Percentiles rank a stretch among this genome's conserved stretches.
Conservation (phyloP, 2,329 filamentous ascomycete species). For the Ramularia collo-cygni region DNA sequence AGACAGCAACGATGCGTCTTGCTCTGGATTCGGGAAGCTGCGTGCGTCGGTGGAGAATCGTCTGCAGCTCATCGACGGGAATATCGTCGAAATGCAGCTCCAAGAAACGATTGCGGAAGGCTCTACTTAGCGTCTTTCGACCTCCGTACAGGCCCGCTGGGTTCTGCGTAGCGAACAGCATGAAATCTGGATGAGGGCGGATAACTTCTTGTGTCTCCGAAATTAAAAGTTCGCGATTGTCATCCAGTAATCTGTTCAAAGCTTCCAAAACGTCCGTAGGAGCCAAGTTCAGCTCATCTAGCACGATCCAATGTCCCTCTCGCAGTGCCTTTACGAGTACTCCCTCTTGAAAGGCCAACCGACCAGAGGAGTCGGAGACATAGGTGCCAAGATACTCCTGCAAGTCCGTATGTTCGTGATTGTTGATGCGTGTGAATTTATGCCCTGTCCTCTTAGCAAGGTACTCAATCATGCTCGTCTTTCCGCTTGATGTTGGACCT, state of each 20-base stretch:
- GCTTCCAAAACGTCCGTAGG: conserved; percentile 96
- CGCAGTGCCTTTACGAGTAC: conserved; percentile 86
- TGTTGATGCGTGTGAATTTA: conserved; percentile 97
- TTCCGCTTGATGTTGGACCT: conserved; percentile 92
- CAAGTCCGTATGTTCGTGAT: conserved; percentile 96
- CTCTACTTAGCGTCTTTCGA: conserved; percentile 83
- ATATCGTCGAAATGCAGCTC: conserved; percentile 98
- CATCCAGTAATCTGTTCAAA: conserved; percentile 87
- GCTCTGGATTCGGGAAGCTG: conserved; percentile 89
- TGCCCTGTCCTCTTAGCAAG: conserved; percentile 95
- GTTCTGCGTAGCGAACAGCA: conserved; percentile 97
- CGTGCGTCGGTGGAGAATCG: conserved; percentile 81
- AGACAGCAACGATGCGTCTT: conserved; percentile 82
- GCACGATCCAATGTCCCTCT: conserved; percentile 93
- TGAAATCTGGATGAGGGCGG: conserved; percentile 87
- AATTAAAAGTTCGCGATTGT: conserved; percentile 91
- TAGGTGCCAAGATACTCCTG: conserved; percentile 98
- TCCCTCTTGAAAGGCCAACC: conserved; percentile 85
- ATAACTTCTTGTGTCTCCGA: conserved; percentile 95
- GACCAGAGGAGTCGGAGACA: conserved; percentile 75
- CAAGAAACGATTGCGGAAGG: conserved; percentile 93
- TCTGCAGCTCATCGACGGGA: conserved; percentile 85
- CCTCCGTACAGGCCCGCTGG: conserved; percentile 93
- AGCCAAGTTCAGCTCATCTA: conserved; percentile 94
- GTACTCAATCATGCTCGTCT: conserved; percentile 99